Base-by-base conservation (phyloP, 805 yeast species). In the Kluyveromyces dobzhanskii region DNA sequence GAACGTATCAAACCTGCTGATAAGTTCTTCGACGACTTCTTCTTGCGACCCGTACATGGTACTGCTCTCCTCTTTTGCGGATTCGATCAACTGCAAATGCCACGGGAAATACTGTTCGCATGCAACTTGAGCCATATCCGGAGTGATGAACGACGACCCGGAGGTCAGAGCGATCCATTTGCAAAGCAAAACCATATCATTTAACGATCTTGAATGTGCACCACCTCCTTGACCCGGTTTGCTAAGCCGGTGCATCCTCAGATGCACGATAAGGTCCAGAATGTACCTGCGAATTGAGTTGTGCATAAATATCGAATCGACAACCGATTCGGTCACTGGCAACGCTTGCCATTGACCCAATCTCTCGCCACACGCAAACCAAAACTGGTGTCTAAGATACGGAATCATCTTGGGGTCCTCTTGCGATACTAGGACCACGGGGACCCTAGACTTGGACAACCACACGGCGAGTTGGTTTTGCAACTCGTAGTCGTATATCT, bases 161-260 rank as follows among this genome's bases (percentile, higher is more conserved):
- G 30, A 17, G 16, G 68, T 47, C 8, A 62, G 62, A 10, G 76
- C 64, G 30, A 74, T 50, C n/a, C 66, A 47, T 35, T 66, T 60
- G 3, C 70, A 59, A 38, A 67, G 55, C 7, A 44, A 39, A 16
- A 67, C 64, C 38, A 76, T 56, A 41, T 75, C 76, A 8, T 57
- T 49, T n/a, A 69, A 49, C 1, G 76, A 62, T 32, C 54, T 57
- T 0, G 80, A 71, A 6, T 74, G 66, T 1, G 75, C 57, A 0
- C 85, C 85, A 2, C 73, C 71, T 3, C 57, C 61, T 37, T 50
- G 54, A 10, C 53, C 52, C 28, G 49, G 54, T 26, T 61, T 54
- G 11, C 75, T 69, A 46, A 77, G 65, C 36, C 84, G 52, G 48
- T 78, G 81, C 51, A 71, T 65, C 38, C 86, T 61, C 6, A 74